Evolutionary conservation across 2,329 filamentous ascomycete species (phyloP).

Genomic region (Ascocoryne sarcoides): DNA sequence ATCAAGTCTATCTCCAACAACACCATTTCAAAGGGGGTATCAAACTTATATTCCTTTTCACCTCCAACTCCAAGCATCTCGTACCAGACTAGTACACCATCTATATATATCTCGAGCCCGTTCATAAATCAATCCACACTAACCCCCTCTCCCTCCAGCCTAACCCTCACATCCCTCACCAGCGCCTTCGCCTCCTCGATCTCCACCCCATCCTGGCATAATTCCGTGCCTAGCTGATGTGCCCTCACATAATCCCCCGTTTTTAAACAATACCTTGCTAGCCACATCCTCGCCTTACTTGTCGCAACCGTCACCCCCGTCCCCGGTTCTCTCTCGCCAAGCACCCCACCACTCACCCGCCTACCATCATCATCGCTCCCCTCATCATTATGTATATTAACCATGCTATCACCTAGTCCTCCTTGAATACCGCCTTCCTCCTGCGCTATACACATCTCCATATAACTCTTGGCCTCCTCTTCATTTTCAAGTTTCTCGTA

Average conservation of each 20-base stretch:
- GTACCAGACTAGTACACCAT: too few relatives aligned
- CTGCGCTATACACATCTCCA: constrained; percentile 91
- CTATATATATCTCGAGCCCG: too few relatives aligned
- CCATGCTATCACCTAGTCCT: constrained; percentile 31
- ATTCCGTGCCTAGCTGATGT: constrained; percentile 74
- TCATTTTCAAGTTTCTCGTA: constrained; percentile 74
- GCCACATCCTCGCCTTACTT: constrained; percentile 87
- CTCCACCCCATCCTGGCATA: constrained; percentile 92
- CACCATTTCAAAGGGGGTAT: too few relatives aligned
- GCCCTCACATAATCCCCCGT: constrained; percentile 67
- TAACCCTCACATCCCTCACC: constrained; percentile 74
- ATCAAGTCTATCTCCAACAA: too few relatives aligned
- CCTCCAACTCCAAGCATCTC: too few relatives aligned
- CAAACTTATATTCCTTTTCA: too few relatives aligned
- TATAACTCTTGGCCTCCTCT: constrained; percentile 79
- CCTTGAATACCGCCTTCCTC: constrained; percentile 58
- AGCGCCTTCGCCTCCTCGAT: constrained; percentile 95
- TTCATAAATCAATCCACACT: constrained; percentile 1
- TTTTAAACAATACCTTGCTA: constrained; percentile 73
- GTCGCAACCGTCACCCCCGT: constrained; percentile 88
- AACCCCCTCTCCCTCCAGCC: constrained; percentile 37
- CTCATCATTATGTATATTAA: constrained; percentile 48
- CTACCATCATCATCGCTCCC: constrained; percentile 36
- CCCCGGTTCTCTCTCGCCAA: constrained; percentile 32
- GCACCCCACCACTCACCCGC: constrained; percentile 5